Conservation (phyloP, 2,329 filamentous ascomycete species). For the Parastagonospora avenae region DNA sequence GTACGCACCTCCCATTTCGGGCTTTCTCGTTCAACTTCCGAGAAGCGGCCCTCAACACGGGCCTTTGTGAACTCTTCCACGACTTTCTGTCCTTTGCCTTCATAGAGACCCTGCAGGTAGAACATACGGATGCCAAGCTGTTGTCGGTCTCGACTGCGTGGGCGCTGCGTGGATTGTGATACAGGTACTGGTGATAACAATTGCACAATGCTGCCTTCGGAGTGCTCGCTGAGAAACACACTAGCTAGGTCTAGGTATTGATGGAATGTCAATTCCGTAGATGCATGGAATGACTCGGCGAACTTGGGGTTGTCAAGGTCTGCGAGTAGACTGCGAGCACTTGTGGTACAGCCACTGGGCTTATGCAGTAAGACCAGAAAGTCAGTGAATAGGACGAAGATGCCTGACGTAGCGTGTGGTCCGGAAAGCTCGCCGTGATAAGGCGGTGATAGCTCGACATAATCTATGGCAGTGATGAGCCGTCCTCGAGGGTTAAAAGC, state of each 20-base stretch:
- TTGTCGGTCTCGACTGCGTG: slow-evolving; percentile 39
- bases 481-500: slow-evolving; percentile 76
- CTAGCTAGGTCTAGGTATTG: slow-evolving; percentile 73
- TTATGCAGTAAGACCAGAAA: slow-evolving; percentile 79
- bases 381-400: slow-evolving; percentile 85
- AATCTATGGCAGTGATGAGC: slow-evolving; percentile 80
- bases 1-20: slow-evolving; percentile 80
- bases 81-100: slow-evolving; percentile 76
- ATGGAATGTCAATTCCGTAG: slow-evolving; percentile 72
- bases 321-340: slow-evolving; percentile 77
- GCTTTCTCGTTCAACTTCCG: slow-evolving; percentile 81
- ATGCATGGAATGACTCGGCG: slow-evolving; percentile 38
- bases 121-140: slow-evolving; percentile 56
- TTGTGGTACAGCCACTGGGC: slow-evolving; percentile 63
- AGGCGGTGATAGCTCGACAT: slow-evolving; percentile 75
- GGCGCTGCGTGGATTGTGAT: slow-evolving; percentile 32
- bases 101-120: slow-evolving; percentile 74
- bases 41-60: slow-evolving; percentile 81
- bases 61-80: slow-evolving; percentile 88
- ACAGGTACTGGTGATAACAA: slow-evolving; percentile 62
- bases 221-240: slow-evolving; percentile 71
- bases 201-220: slow-evolving; percentile 68
- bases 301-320: slow-evolving; percentile 80
- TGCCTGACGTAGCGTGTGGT: slow-evolving; percentile 60
- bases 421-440: slow-evolving; percentile 60